Base-by-base conservation (phyloP, 345 rosid genomes). In the Populus pruinosa region DNA sequence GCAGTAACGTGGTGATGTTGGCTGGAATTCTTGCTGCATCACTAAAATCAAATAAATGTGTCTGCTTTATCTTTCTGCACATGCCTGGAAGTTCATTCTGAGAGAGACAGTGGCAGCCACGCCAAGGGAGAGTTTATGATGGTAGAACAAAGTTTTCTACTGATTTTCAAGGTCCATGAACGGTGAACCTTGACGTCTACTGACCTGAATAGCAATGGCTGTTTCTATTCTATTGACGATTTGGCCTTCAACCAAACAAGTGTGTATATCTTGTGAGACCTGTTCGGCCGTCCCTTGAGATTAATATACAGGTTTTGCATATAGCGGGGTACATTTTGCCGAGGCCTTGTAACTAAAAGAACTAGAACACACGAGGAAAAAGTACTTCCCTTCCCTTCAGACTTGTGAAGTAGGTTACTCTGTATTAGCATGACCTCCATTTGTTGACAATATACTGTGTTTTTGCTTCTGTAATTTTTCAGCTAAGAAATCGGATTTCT, bases 251-350 rank as follows among this genome's bases (percentile, higher is more conserved):
- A 75, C 63, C 78, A 69, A 38, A 72, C 53, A 73, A 70, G 10
- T 35, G 67, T 82, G 76, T 79, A 76, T 71, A 82, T 75, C 67
- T 56, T 76, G 65, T 33, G 56, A 83, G 80, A 33, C 67, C 25
- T n/a, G 29, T 73, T 65, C 59, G 25, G 66, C 14, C 9, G 25
- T 18, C 25, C n/a, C 20, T 31, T 64, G 13, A 44, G 50, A 44
- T 44, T 12, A 41, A 41, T 41, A 64, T 29, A 71, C n/a, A 71
- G 8, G 8, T 70, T 29, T 56, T 63, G 39, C 27, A n/a, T 25
- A 43, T 78, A 14, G 6, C 20, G 16, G 29, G 67, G 69, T 38
- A 41, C 67, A 6, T 66, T 17, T 74, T 35, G 72, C 61, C 49
- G 12, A 68, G 78, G 62, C 71, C 31, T 59, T 33, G 64, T 63